Evolutionary conservation across 1,284 basidiomycete species (phyloP).

Genomic region (Apiotrichum porosum): DNA sequence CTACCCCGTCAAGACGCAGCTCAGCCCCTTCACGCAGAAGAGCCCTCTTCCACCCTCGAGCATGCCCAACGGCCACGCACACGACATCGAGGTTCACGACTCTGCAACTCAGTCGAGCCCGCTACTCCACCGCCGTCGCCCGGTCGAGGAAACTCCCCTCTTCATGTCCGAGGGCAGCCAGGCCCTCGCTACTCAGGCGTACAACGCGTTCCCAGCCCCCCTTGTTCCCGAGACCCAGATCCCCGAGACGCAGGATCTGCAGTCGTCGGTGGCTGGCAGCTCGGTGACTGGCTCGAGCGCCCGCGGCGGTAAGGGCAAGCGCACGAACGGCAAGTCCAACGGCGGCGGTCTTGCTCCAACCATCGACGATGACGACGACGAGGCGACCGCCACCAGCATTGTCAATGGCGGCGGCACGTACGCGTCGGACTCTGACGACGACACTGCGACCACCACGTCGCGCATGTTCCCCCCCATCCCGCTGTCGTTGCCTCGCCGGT

Average conservation of each 20-base stretch:
- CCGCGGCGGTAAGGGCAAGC: background rate
- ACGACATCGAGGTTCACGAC: background rate
- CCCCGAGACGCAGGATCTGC: slow-evolving; percentile 3
- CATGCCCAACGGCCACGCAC: background rate
- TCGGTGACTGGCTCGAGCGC: background rate
- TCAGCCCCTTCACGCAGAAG: background rate
- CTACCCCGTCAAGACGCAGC: background rate
- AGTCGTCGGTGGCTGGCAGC: background rate
- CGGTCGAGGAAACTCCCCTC: slow-evolving; percentile 12
- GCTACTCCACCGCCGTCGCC: background rate
- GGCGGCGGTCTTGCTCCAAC: background rate
- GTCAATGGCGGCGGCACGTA: background rate
- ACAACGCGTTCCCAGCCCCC: slow-evolving; percentile 19
- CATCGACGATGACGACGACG: background rate
- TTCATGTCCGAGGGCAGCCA: slow-evolving; percentile 32
- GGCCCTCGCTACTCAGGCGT: slow-evolving; percentile 25
- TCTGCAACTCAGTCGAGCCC: slow-evolving; percentile 19
- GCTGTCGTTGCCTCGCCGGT: background rate
- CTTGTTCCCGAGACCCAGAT: slow-evolving; percentile 20
- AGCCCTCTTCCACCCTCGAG: slow-evolving; percentile 2
- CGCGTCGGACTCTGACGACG: slow-evolving; percentile 7
- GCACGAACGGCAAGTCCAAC: background rate
- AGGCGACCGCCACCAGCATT: background rate
- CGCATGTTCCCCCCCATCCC: background rate
- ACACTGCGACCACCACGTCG: slow-evolving; percentile 6